These are phyloP conservation scores for Tylopilus sp. DNA, from an alignment of 768 basidiomycete genomes.

Conservation along the genomic window DNA sequence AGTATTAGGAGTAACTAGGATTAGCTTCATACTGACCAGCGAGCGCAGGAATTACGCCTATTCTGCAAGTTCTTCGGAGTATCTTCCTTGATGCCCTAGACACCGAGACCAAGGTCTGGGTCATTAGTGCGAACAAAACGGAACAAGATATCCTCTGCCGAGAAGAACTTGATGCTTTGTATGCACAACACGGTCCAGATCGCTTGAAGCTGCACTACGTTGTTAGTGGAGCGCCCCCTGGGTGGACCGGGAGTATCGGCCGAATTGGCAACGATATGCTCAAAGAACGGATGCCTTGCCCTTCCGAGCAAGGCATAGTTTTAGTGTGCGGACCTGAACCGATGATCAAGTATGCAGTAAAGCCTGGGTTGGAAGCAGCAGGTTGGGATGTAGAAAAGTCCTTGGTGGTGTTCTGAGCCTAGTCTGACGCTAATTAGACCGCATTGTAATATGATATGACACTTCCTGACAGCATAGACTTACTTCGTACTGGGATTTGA, in stretches of 20 bases:
- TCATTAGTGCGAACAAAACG: constrained; percentile 47
- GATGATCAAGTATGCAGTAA: constrained; percentile 34
- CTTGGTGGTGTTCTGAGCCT: constrained; percentile 35
- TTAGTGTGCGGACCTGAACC: constrained; percentile 50
- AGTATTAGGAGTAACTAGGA: constrained; percentile 6
- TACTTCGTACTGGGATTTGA: neutral
- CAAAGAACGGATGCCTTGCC: constrained; percentile 37
- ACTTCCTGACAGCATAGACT: no score
- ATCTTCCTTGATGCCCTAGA: constrained; percentile 41
- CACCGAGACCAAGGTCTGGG: constrained; percentile 39
- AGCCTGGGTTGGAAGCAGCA: constrained; percentile 28
- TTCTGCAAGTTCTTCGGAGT: constrained; percentile 51
- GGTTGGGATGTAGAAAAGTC: constrained; percentile 37
- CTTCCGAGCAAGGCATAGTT: constrained; percentile 38
- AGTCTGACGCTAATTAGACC: no score
- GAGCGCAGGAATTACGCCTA: constrained; percentile 48
- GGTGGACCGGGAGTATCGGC: constrained; percentile 42
- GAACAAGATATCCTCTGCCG: constrained; percentile 50
- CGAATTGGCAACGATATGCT: constrained; percentile 41
- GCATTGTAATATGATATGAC: no score
- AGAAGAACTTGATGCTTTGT: constrained; percentile 44
- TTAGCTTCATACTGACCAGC: neutral
- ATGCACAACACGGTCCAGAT: constrained; percentile 19
- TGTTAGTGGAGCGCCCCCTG: constrained; percentile 32
- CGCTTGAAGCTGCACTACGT: constrained; percentile 45